Evolutionary conservation across 78 protist species (phyloP).

Genomic region (Dictyostelium capitatum): DNA sequence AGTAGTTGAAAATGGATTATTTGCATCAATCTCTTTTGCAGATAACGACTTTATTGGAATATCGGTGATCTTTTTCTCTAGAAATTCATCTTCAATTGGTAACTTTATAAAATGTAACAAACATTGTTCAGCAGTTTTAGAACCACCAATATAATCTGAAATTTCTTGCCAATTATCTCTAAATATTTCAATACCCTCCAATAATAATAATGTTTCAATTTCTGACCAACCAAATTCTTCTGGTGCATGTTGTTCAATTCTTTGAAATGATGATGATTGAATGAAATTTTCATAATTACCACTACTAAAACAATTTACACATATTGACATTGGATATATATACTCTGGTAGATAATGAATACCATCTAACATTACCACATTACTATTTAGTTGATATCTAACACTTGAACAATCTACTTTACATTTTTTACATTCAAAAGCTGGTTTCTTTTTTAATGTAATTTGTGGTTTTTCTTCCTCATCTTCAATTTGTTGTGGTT

Average conservation of each 20-base stretch:
- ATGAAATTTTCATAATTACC: slow-evolving; percentile 27
- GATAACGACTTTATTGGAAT: slow-evolving; percentile 21
- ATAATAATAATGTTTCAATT: slow-evolving; percentile 78
- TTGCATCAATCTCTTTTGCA: slow-evolving; percentile 56
- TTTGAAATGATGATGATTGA: slow-evolving; percentile 8
- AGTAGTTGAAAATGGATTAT: background rate
- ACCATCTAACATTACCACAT: background rate
- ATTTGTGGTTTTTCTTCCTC: background rate
- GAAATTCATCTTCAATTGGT: slow-evolving; percentile 87
- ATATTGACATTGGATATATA: slow-evolving; percentile 22
- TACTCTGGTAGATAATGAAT: background rate
- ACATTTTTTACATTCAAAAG: slow-evolving; percentile 30
- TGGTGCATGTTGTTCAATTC: slow-evolving; percentile 29
- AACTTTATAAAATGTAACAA: slow-evolving; percentile 79
- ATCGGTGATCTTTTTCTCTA: slow-evolving; percentile 62
- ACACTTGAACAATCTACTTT: slow-evolving; percentile 34
- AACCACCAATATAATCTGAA: slow-evolving; percentile 76
- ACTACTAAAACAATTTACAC: slow-evolving; percentile 28
- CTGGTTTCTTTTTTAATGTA: slow-evolving; percentile 3
- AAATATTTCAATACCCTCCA: slow-evolving; percentile 82
- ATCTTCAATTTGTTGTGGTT: background rate
- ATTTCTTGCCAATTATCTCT: slow-evolving; percentile 82
- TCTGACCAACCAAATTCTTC: slow-evolving; percentile 82
- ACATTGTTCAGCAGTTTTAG: slow-evolving; percentile 88
- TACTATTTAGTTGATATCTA: background rate